phyloP scores from a whole-genome alignment of 106 monocot genomes.

The Vanilla planifolia region DNA sequence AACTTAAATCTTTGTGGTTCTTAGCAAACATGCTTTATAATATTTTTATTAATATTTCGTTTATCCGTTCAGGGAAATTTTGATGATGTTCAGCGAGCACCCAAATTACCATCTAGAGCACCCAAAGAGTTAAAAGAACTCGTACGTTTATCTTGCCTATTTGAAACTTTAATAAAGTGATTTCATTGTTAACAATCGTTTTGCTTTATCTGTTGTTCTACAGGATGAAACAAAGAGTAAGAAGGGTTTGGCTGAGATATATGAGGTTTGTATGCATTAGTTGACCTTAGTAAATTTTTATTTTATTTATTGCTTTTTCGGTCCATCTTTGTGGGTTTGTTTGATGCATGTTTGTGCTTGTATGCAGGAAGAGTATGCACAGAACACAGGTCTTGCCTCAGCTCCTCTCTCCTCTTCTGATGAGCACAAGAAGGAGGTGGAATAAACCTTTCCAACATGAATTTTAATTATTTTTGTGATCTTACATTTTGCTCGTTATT shows the following conservation, averaged over 20 bases:
- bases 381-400: constrained; percentile 51
- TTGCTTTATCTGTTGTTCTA: not conserved
- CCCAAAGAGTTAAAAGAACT: constrained; percentile 70
- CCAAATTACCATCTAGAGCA: constrained; percentile 51
- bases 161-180: not conserved
- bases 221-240: constrained; percentile 98
- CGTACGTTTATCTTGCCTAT: constrained; percentile 24
- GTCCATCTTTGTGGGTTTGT: not conserved
- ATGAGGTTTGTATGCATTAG: constrained; percentile 50
- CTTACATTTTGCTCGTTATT: not conserved
- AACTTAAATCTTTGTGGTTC: not conserved
- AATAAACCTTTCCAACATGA: not conserved
- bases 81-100: constrained; percentile 85
- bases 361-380: constrained; percentile 89
- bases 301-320: not conserved
- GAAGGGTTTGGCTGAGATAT: constrained; percentile 91
- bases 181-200: not conserved
- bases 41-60: not conserved
- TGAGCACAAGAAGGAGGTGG: constrained; percentile 77
- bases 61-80: constrained; percentile 62
- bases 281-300: not conserved
- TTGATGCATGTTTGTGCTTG: constrained; percentile 3
- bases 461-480: not conserved
- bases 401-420: constrained; percentile 67
- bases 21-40: not conserved